Evolutionary conservation across 352 stramenopile genomes (phyloP).

Genomic region (Hyaloperonospora arabidopsidis): DNA sequence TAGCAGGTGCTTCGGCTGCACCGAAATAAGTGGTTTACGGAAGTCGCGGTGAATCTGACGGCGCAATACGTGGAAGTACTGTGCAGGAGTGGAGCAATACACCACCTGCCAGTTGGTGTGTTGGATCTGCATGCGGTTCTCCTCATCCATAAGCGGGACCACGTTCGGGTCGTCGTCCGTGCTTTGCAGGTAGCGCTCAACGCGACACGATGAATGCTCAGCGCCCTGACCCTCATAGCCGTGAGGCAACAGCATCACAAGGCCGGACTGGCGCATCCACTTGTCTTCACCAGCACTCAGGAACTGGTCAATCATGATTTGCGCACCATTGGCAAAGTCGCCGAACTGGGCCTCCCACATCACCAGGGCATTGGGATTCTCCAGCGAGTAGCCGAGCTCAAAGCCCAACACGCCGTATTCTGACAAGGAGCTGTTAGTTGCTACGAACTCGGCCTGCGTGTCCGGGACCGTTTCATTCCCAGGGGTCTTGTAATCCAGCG

Average conservation of each 20-base stretch:
- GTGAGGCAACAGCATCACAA: constrained; percentile 93
- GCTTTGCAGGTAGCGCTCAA: constrained; percentile 93
- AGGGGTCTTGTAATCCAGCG: constrained; percentile 42
- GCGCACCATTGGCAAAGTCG: constrained; percentile 94
- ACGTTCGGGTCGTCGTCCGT: constrained; percentile 92
- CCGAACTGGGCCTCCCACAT: constrained; percentile 95
- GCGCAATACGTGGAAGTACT: constrained; percentile 89
- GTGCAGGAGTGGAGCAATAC: constrained; percentile 91
- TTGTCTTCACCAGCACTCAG: constrained; percentile 94
- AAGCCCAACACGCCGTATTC: constrained; percentile 95
- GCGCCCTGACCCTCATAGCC: constrained; percentile 94
- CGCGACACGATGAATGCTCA: constrained; percentile 91
- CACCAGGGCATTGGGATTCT: constrained; percentile 93
- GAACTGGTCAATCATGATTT: constrained; percentile 98
- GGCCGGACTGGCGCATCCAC: constrained; percentile 92
- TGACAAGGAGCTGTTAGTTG: constrained; percentile 91
- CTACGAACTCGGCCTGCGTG: constrained; percentile 88
- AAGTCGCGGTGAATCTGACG: constrained; percentile 95
- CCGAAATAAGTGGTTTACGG: constrained; percentile 94
- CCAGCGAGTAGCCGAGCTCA: constrained; percentile 91
- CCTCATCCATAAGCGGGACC: constrained; percentile 87
- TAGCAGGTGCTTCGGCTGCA: constrained; percentile 94
- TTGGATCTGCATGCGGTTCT: constrained; percentile 96
- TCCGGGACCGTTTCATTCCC: constrained; percentile 30
- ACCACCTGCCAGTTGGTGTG: constrained; percentile 96